These are phyloP conservation scores for Fomitopsis pulvina DNA, from an alignment of 768 basidiomycete genomes.

Conservation along the genomic window DNA sequence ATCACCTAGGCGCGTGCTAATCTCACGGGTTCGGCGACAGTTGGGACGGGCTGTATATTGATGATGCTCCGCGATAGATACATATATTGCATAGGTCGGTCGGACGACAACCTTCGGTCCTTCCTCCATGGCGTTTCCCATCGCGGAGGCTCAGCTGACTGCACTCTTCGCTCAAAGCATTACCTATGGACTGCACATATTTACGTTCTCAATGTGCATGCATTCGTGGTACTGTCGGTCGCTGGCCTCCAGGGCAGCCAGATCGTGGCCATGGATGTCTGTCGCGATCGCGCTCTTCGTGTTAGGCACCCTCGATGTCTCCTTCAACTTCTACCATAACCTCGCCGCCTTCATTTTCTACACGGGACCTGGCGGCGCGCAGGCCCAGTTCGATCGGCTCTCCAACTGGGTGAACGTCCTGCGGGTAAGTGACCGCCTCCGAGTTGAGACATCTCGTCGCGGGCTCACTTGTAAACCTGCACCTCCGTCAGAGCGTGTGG, in stretches of 20 bases:
- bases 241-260: background rate
- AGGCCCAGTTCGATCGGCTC: conserved; percentile 28
- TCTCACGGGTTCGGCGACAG: too few relatives aligned
- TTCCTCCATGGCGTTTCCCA: background rate
- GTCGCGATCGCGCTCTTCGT: background rate
- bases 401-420: conserved; percentile 28
- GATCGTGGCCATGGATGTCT: background rate
- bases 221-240: background rate
- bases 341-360: conserved; percentile 33
- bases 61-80: too few relatives aligned
- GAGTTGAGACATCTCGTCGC: too few relatives aligned
- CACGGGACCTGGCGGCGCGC: conserved; percentile 18
- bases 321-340: conserved; percentile 34
- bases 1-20: too few relatives aligned
- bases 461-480: background rate
- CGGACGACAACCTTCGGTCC: too few relatives aligned
- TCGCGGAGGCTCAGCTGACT: background rate
- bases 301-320: conserved; percentile 9
- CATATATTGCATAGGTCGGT: too few relatives aligned
- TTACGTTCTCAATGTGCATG: background rate
- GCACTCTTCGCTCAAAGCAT: background rate
- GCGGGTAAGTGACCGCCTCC: conserved; percentile 1
- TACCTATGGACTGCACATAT: background rate
- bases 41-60: too few relatives aligned
- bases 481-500: background rate